A percentile compares a stretch with the other conserved stretches of the same genome.
Conservation (phyloP, 139 green algal genomes). For the Nannochloris sp. region DNA sequence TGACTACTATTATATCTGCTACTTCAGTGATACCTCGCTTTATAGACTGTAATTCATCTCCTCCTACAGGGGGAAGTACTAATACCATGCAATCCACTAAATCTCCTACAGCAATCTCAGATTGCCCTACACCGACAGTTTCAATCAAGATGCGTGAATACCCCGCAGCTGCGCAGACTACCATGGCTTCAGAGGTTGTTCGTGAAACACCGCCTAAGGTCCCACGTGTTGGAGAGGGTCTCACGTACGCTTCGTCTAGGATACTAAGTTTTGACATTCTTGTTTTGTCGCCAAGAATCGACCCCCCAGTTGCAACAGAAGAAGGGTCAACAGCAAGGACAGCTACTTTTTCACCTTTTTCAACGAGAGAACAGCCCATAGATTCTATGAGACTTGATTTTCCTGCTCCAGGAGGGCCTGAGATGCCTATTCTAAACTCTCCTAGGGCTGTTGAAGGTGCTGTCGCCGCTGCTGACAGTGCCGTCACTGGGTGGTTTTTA, state of each 20-base stretch:
- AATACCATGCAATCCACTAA: slow-evolving; percentile 54
- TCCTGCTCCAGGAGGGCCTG: slow-evolving; percentile 47
- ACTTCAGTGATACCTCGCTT: slow-evolving; percentile 58
- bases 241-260: slow-evolving; percentile 38
- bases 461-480: no score
- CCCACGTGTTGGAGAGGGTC: slow-evolving; percentile 44
- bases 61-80: slow-evolving; percentile 43
- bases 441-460: not conserved
- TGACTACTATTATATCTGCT: slow-evolving; percentile 44
- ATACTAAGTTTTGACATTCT: slow-evolving; percentile 47
- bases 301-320: slow-evolving; percentile 29
- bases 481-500: not conserved
- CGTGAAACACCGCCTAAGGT: slow-evolving; percentile 50
- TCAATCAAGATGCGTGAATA: slow-evolving; percentile 38
- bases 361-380: slow-evolving; percentile 28
- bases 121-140: slow-evolving; percentile 62
- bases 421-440: slow-evolving; percentile 31
- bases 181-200: slow-evolving; percentile 45
- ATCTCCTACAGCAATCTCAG: slow-evolving; percentile 45
- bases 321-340: slow-evolving; percentile 60
- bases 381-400: slow-evolving; percentile 41
- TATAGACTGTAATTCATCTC: slow-evolving; percentile 58
- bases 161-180: slow-evolving; percentile 48
- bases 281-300: slow-evolving; percentile 67
- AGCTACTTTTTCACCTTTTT: slow-evolving; percentile 36